Conservation (phyloP, 176 grass and related monocot species). For the Hsuehochloa calcarea region DNA sequence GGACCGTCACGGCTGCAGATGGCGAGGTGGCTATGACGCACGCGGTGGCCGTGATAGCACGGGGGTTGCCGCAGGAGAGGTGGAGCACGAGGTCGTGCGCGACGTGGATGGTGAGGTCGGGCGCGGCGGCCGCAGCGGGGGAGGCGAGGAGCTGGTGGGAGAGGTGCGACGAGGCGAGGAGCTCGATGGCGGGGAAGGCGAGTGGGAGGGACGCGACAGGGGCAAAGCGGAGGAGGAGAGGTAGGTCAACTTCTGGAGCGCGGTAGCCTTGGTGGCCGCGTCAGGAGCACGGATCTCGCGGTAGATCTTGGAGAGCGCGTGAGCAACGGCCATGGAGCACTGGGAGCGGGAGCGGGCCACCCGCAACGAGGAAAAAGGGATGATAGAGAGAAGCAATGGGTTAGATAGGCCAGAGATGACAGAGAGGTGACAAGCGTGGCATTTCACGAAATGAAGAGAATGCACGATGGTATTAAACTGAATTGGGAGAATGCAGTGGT, state of each 20-base stretch:
- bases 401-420: too few species aligned
- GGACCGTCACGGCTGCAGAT: slow-evolving; percentile 44
- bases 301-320: slow-evolving; percentile 76
- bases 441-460: too few species aligned
- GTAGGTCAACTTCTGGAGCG: slow-evolving; percentile 88
- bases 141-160: slow-evolving; percentile 60
- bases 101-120: slow-evolving; percentile 66
- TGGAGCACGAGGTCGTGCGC: slow-evolving; percentile 66
- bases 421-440: too few species aligned
- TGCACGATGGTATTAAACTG: too few species aligned
- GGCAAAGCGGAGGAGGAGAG: slow-evolving; percentile 63
- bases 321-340: slow-evolving; percentile 38
- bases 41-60: slow-evolving; percentile 56
- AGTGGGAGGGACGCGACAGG: slow-evolving; percentile 58
- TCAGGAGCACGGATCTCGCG: slow-evolving; percentile 81
- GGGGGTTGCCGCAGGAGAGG: slow-evolving; percentile 47
- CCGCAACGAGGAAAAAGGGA: too few species aligned
- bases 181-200: slow-evolving; percentile 82
- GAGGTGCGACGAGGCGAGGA: slow-evolving; percentile 66
- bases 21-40: slow-evolving; percentile 59
- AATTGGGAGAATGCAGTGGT: too few species aligned
- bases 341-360: too few species aligned
- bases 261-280: slow-evolving; percentile 58
- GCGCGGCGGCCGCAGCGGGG: slow-evolving; percentile 38
- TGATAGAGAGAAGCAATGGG: too few species aligned